Evolutionary conservation across 2,329 filamentous ascomycete species (phyloP), one percentile per base, ranked within the genome.

Genomic region (Colletotrichum gigasporum): DNA sequence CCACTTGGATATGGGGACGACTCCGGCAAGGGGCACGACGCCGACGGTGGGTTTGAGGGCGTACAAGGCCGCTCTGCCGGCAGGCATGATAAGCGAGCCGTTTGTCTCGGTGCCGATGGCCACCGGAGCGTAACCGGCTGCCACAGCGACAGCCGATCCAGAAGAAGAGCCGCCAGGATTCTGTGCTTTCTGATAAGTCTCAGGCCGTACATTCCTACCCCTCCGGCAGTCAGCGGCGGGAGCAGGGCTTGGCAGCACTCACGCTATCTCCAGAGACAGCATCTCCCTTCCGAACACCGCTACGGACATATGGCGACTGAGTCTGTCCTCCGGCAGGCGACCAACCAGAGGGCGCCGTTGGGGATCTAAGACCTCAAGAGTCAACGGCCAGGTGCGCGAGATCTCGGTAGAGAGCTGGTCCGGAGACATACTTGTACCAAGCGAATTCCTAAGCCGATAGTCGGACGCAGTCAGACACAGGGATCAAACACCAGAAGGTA

Each of bases 71-170:
- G 69, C 62, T 2, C 71, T 54, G 0, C 55, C 63, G 1, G 70
- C 41, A 1, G 72, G 71, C 1, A 67, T 68, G 18, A 74, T 63
- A 16, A 74, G 69, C 1, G 71, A 77, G 4, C 74, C 74, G 10
- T 71, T 67, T 6, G 75, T 77, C 64, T 78, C 74, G 16, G 73
- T 73, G 7, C 69, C 74, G 24, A 77, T 70, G 8, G 73, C 70
- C 4, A 78, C 64, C 26, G 75, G 75, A 26, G 59, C 63, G 24
- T 72, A 74, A 0, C 75, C 74, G 3, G 74, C 73, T 0, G 74
- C 69, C 0, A 76, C 70, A 3, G 70, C 70, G 3, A 77, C 74
- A 10, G 71, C 75, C n/a, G 76, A 75, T 18, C 76, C 75, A 2
- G 75, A 77, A 0, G 72, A 78, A 0, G 72, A 78, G 28, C 75